A percentile compares a stretch with the other conserved stretches of the same genome.
Conservation (phyloP, 177 flowering plant genomes). For the Tripterygium wilfordii region DNA sequence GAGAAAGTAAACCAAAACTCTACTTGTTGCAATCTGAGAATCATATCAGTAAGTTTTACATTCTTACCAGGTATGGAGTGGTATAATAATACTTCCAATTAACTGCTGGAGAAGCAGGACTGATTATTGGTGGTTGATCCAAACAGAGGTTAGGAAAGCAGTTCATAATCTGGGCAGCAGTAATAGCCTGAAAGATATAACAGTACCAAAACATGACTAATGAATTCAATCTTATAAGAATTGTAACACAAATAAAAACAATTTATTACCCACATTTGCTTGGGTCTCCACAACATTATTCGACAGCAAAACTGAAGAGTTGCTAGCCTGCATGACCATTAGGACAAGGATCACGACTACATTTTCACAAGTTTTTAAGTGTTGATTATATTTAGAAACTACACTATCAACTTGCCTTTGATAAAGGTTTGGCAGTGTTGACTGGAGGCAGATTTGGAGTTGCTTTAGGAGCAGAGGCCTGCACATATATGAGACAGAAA, state of each 20-base stretch:
- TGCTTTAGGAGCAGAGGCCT: background rate
- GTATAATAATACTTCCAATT: background rate
- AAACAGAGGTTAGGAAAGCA: conserved; percentile 13
- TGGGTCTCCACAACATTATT: background rate
- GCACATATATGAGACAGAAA: background rate
- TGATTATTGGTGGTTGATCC: conserved; percentile 2
- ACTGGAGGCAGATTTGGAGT: background rate
- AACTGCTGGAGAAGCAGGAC: no score
- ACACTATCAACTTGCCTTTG: no score
- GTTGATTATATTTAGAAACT: no score
- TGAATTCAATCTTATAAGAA: background rate
- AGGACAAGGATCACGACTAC: background rate
- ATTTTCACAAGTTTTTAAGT: background rate
- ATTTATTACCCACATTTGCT: background rate
- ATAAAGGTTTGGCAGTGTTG: background rate
- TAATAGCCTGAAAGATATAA: conserved; percentile 1
- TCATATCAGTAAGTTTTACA: no score
- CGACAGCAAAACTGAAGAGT: background rate
- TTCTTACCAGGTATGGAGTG: conserved; percentile 4
- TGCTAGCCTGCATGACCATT: background rate
- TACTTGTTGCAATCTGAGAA: no score
- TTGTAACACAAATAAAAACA: no score
- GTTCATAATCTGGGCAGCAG: conserved; percentile 3
- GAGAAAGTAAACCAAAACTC: no score
- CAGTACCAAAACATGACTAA: background rate